Evolutionary conservation across 495 filamentous ascomycete species (phyloP), one percentile per base, ranked within the genome.

Genomic region (Neurospora tetrasperma): DNA sequence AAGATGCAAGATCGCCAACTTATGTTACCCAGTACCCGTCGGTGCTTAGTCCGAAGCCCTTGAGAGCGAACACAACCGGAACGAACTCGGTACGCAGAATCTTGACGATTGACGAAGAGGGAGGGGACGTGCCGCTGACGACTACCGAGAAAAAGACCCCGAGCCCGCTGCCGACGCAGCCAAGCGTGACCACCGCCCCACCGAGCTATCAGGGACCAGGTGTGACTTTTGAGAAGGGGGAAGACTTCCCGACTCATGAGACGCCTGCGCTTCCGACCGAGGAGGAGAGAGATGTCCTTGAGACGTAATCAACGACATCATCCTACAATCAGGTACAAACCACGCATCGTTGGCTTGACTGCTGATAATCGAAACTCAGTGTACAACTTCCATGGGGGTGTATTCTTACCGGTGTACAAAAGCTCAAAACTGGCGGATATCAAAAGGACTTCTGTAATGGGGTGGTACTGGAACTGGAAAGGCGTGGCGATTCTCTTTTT

Each of bases 171-270:
- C 75, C 11, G 69, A 27, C 23, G 16, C 70, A 59, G 14, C 23
- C 72, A 31, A 48, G 23, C 16, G 48, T 10, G 8, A 18, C 71
- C 9, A 80, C 85, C 10, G 74, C 77, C 5, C 72, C 78, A 69
- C 85, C 85, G 14, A 84, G 82, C 76, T 87, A 85, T 72, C 73
- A 78, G 42, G 85, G 85, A 5, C 84, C 85, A 20, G 83, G 84
- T 1, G 71, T 75, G 11, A 54, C 78, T 35, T 86, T 83, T 71
- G 85, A 86, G 76, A 86, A 86, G 73, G 84, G 82, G 69, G 85
- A 87, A 73, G 79, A 76, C 42, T 23, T 81, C 66, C 76, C 78
- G 69, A 73, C 70, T 27, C 70, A 71, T 71, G 77, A 81, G 74
- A 81, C 81, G n/a, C 79, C 84, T 1, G 78, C 79, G 38, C 74